Percentiles rank a stretch among this genome's conserved stretches.
phyloP scores from a whole-genome alignment of 805 yeast genomes.

The Phaffomyces opuntiae region DNA sequence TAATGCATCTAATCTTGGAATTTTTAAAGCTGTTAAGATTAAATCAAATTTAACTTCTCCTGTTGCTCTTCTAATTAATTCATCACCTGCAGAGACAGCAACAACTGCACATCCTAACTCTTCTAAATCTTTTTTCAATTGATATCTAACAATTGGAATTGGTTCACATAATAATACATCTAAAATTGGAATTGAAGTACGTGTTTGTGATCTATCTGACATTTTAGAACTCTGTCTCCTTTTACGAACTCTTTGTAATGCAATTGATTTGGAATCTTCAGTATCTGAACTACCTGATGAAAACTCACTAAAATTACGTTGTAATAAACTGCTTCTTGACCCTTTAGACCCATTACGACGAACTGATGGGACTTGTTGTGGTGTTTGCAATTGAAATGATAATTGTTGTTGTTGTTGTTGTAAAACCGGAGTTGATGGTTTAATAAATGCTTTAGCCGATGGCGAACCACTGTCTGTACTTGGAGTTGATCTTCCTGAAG shows the following conservation, averaged over 20 bases:
- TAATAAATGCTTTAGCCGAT: conserved; percentile 12
- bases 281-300: conserved; percentile 59
- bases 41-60: conserved; percentile 80
- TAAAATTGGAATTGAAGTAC: conserved; percentile 27
- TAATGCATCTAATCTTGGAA: conserved; percentile 59
- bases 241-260: conserved; percentile 44
- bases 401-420: conserved; percentile 9
- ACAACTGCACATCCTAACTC: conserved; percentile 75
- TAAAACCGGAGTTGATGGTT: conserved; percentile 18
- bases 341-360: conserved; percentile 9
- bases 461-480: conserved; percentile 26
- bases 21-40: conserved; percentile 66
- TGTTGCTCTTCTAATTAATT: conserved; percentile 71
- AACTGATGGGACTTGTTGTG: neutral
- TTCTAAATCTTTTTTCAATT: conserved; percentile 57
- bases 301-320: conserved; percentile 25
- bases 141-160: conserved; percentile 71
- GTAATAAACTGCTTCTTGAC: conserved; percentile 19
- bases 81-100: conserved; percentile 73
- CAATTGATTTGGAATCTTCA: conserved; percentile 48
- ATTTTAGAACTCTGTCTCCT: conserved; percentile 44
- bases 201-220: conserved; percentile 15
- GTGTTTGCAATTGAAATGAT: neutral
- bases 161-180: conserved; percentile 83
- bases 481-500: conserved; percentile 29